Evolutionary conservation across 225 moss, liverwort and hornwort species (phyloP), one percentile per base, ranked within the genome.

Genomic region (Sphagnum tenellum): DNA sequence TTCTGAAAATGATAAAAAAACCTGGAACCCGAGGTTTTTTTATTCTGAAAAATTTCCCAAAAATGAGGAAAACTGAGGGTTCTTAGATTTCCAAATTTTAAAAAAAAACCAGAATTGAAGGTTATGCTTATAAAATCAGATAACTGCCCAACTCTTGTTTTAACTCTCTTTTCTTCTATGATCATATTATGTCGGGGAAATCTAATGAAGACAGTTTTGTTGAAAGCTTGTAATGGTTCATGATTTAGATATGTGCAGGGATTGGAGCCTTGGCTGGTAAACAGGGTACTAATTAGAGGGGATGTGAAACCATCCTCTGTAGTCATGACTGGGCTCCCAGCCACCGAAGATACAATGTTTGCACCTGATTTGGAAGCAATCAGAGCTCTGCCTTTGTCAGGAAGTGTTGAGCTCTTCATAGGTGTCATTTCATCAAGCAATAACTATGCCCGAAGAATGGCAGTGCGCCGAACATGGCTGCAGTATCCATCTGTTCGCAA

Each of bases 381-480:
- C 54, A 89, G 80, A 69, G 90, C 96, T 63, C 89, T 87, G n/a
- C 79, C 76, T 59, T 55, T 93, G 71, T 85, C 85, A 0, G 64
- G 74, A 64, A 64, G 50, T 45, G 61, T 78, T 76, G 82, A 69
- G 7, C 63, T 98, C 68, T 82, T 98, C 45, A 82, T 98, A 55
- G 96, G 96, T 29, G 83, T 98, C 46, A 90, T 98, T 66, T 98
- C 96, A 8, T 73, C 92, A 14, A 90, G 85, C 71, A 93, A 81
- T 73, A 90, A 98, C 65, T 98, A 90, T 72, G 87, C 89, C 72
- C 81, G 80, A 61, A 88, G 96, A 75, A 98, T 93, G 90, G 93
- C 89, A 9, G 72, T 90, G 61, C 81, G 96, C 64, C 88, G 90
- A 79, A 81, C 93, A 57, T 98, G 96, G 96, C 93, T 98, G 96